phyloP scores from a whole-genome alignment of 768 basidiomycete genomes.

The Tricholoma terreum region DNA sequence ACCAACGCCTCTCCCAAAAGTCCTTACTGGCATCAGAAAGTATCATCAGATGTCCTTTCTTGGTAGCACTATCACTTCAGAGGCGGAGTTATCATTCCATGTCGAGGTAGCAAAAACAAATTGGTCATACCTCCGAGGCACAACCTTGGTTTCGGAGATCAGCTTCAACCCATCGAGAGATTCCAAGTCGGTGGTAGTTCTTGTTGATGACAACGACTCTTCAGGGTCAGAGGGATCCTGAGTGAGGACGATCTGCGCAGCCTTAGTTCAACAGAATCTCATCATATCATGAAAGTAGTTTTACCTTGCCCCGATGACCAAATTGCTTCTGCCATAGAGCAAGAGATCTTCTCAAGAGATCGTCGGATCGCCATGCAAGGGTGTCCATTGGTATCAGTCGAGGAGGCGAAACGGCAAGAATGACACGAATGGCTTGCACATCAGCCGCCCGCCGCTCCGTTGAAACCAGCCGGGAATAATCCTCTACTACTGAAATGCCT shows the following conservation, averaged over 20 bases:
- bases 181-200: conserved; percentile 31
- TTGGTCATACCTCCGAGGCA: conserved; percentile 59
- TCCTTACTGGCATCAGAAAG: conserved; percentile 78
- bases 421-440: conserved; percentile 82
- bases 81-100: background rate
- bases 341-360: conserved; percentile 62
- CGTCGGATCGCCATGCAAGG: conserved; percentile 64
- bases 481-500: conserved; percentile 85
- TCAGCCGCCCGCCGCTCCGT: conserved; percentile 80
- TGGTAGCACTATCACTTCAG: conserved; percentile 73
- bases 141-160: conserved; percentile 67
- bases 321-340: conserved; percentile 83
- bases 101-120: conserved; percentile 4
- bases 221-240: conserved; percentile 66
- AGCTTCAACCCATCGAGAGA: conserved; percentile 59
- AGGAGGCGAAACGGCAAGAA: conserved; percentile 57
- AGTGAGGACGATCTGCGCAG: conserved; percentile 67
- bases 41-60: conserved; percentile 80
- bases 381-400: conserved; percentile 50
- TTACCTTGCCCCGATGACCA: conserved; percentile 72
- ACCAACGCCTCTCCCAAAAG: conserved; percentile 82
- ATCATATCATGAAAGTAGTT: conserved; percentile 15
- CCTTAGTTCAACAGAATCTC: conserved; percentile 12
- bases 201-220: conserved; percentile 33
- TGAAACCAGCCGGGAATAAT: conserved; percentile 69